These are phyloP conservation scores for Zygoascus tannicola DNA, from an alignment of 805 yeast species.

Conservation along the genomic window DNA sequence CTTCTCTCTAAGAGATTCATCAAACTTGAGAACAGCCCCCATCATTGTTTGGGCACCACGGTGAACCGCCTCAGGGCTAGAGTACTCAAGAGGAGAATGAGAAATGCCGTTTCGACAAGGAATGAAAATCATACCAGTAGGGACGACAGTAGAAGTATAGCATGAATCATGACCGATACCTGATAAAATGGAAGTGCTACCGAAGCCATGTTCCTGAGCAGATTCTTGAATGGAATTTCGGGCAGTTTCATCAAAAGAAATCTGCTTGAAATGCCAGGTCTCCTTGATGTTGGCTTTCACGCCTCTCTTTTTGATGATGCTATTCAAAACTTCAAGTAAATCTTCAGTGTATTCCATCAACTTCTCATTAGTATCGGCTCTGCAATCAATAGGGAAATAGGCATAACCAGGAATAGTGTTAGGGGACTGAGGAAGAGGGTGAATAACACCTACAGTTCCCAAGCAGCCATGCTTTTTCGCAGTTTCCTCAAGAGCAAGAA, in stretches of 20 bases:
- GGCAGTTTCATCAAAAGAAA: constrained; percentile 45
- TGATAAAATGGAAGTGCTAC: constrained; percentile 25
- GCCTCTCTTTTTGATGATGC: constrained; percentile 25
- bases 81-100: constrained; percentile 59
- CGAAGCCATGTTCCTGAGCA: constrained; percentile 28
- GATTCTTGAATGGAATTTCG: constrained; percentile 43
- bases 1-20: constrained; percentile 13
- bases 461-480: constrained; percentile 46
- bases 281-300: constrained; percentile 31
- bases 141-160: constrained; percentile 44
- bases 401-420: constrained; percentile 61
- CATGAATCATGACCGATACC: constrained; percentile 76
- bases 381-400: constrained; percentile 48
- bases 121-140: constrained; percentile 67
- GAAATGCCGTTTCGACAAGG: constrained; percentile 60
- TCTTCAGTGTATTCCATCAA: constrained; percentile 33
- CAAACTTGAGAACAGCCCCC: constrained; percentile 39
- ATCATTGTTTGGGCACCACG: constrained; percentile 50
- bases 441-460: constrained; percentile 50
- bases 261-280: constrained; percentile 45
- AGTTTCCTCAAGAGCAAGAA: constrained; percentile 45
- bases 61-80: constrained; percentile 55
- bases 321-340: constrained; percentile 27
- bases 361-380: constrained; percentile 43
- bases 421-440: constrained; percentile 49